phyloP scores from a whole-genome alignment of 768 basidiomycete genomes.

The Hirschioporus abietinus region DNA sequence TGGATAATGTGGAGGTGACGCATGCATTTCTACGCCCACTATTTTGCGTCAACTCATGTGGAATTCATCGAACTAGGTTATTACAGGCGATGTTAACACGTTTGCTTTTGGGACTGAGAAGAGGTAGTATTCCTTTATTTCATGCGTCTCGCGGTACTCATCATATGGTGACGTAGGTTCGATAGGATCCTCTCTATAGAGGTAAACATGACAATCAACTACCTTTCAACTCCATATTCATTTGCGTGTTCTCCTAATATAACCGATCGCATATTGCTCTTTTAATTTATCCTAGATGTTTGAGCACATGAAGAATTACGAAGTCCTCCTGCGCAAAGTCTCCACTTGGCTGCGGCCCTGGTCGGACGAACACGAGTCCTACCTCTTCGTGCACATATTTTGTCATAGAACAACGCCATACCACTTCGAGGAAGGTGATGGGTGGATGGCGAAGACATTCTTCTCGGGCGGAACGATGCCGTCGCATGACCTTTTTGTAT shows the following conservation, averaged over 20 bases:
- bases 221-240: background rate
- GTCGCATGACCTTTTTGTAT: constrained; percentile 54
- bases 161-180: constrained; percentile 36
- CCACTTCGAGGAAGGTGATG: constrained; percentile 63
- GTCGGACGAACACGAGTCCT: constrained; percentile 29
- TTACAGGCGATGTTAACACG: constrained; percentile 64
- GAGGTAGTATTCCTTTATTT: constrained; percentile 30
- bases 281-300: constrained; percentile 46
- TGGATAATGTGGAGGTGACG: constrained; percentile 48
- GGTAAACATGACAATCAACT: constrained; percentile 25
- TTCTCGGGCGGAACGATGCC: constrained; percentile 76
- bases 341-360: constrained; percentile 57
- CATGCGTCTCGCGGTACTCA: background rate
- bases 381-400: constrained; percentile 69
- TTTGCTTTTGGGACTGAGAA: constrained; percentile 46
- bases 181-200: constrained; percentile 69
- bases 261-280: background rate
- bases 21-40: background rate
- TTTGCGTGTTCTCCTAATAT: background rate
- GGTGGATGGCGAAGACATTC: constrained; percentile 74
- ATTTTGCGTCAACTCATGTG: background rate
- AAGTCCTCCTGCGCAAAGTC: constrained; percentile 53
- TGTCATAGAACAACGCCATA: constrained; percentile 60
- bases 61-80: constrained; percentile 33
- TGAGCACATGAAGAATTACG: constrained; percentile 75